Percentiles rank a stretch among this genome's conserved stretches.
These are phyloP conservation scores for Thelonectria olida DNA, from an alignment of 2,329 filamentous ascomycete genomes.

Conservation along the genomic window DNA sequence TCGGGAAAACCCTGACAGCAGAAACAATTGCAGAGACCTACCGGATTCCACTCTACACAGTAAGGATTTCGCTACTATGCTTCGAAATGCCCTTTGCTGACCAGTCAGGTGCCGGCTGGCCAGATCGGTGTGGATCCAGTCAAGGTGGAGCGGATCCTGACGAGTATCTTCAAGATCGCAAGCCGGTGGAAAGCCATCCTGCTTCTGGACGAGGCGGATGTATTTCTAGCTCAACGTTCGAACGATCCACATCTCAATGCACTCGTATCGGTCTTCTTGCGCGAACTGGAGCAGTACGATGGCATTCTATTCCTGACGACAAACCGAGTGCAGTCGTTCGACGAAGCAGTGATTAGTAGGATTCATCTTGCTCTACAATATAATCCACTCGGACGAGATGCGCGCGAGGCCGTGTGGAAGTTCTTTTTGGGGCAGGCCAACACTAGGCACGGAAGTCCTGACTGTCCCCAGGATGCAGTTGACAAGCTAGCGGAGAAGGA, in stretches of 20 bases:
- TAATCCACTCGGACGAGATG: conserved; percentile 13
- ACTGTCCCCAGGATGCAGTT: too few species aligned
- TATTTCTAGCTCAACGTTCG: conserved; percentile 16
- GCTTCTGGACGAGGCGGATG: conserved; percentile 22
- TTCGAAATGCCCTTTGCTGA: neutral
- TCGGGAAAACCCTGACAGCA: neutral
- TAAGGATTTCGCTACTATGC: neutral
- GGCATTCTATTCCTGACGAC: conserved; percentile 25
- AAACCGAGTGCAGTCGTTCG: conserved; percentile 11
- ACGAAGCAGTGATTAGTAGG: conserved; percentile 26
- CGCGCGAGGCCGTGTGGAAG: conserved; percentile 21
- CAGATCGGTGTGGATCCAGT: conserved; percentile 16
- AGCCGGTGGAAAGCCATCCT: conserved; percentile 29
- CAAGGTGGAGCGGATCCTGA: conserved; percentile 14
- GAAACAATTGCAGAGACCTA: neutral
- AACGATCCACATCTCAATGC: conserved; percentile 22
- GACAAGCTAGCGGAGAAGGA: too few species aligned
- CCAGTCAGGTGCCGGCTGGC: neutral
- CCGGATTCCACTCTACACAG: neutral
- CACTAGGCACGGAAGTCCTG: too few species aligned
- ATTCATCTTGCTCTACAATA: conserved; percentile 24
- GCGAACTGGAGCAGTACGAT: conserved; percentile 25
- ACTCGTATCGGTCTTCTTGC: conserved; percentile 27
- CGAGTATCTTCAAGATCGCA: conserved; percentile 26
- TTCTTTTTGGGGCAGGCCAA: conserved; percentile 25